These are phyloP conservation scores for Kodamaea kakaduensis DNA, from an alignment of 805 yeast genomes.

Conservation along the genomic window DNA sequence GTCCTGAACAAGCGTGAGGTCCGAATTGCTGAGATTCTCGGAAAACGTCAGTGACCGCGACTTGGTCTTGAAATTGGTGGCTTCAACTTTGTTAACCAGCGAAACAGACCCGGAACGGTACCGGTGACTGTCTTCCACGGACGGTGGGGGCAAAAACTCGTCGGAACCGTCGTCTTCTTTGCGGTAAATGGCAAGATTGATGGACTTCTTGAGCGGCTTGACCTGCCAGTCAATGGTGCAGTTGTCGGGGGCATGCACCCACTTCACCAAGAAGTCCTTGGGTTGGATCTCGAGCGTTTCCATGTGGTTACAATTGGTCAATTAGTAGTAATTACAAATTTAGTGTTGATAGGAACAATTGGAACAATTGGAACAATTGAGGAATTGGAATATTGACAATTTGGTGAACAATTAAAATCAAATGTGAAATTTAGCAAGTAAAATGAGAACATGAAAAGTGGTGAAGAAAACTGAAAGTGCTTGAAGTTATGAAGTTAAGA, in stretches of 20 bases:
- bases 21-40: slow-evolving; percentile 35
- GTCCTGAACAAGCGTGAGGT: slow-evolving; percentile 51
- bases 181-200: slow-evolving; percentile 38
- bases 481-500: too few relatives aligned
- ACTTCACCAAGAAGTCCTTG: slow-evolving; percentile 82
- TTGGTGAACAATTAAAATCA: too few relatives aligned
- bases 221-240: slow-evolving; percentile 72
- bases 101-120: slow-evolving; percentile 28
- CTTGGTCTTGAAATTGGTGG: slow-evolving; percentile 30
- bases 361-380: too few relatives aligned
- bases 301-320: too few relatives aligned
- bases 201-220: slow-evolving; percentile 57
- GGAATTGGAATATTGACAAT: too few relatives aligned
- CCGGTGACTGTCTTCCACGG: slow-evolving; percentile 7
- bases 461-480: too few relatives aligned
- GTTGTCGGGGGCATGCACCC: slow-evolving; percentile 77
- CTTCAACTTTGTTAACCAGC: slow-evolving; percentile 33
- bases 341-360: too few relatives aligned
- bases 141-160: slow-evolving; percentile 8
- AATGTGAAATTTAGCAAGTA: too few relatives aligned
- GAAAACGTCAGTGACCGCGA: slow-evolving; percentile 38
- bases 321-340: too few relatives aligned
- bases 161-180: slow-evolving; percentile 22
- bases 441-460: too few relatives aligned
- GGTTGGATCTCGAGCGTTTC: slow-evolving; percentile 89